A percentile compares a stretch with the other conserved stretches of the same genome.
phyloP scores from a whole-genome alignment of 208 protist species.

The Leishmania mexicana region DNA sequence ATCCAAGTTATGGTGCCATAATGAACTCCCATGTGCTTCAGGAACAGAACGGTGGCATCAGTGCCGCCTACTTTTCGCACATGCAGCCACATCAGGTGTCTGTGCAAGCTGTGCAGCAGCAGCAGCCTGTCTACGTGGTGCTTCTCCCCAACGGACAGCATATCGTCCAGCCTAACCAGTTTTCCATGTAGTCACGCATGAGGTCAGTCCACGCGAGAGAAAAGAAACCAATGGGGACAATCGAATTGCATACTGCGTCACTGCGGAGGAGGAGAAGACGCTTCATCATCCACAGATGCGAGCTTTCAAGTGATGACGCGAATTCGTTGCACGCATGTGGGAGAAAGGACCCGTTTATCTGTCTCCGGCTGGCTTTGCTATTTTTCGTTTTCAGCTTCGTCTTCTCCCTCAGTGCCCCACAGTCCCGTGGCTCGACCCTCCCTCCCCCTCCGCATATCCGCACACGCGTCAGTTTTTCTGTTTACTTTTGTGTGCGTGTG shows the following conservation, averaged over 20 bases:
- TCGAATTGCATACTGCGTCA: neutral
- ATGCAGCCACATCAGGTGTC: slow-evolving; percentile 14
- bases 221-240: neutral
- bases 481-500: neutral
- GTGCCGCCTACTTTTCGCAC: slow-evolving; percentile 7
- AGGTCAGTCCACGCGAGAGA: too few species aligned
- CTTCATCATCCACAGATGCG: neutral
- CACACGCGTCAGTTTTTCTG: neutral
- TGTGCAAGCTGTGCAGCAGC: slow-evolving; percentile 6
- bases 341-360: neutral
- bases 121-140: slow-evolving; percentile 40
- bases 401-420: neutral
- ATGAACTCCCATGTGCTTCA: slow-evolving; percentile 9
- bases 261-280: neutral
- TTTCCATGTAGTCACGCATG: slow-evolving; percentile 8
- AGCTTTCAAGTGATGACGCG: neutral
- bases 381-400: neutral
- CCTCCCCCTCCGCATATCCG: neutral
- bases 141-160: slow-evolving; percentile 39
- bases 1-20: slow-evolving; percentile 4
- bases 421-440: neutral
- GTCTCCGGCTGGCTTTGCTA: neutral
- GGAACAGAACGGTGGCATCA: neutral
- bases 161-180: slow-evolving; percentile 21
- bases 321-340: neutral